Conservation (phyloP, 2,329 filamentous ascomycete genomes). For the Stagonosporopsis vannaccii region DNA sequence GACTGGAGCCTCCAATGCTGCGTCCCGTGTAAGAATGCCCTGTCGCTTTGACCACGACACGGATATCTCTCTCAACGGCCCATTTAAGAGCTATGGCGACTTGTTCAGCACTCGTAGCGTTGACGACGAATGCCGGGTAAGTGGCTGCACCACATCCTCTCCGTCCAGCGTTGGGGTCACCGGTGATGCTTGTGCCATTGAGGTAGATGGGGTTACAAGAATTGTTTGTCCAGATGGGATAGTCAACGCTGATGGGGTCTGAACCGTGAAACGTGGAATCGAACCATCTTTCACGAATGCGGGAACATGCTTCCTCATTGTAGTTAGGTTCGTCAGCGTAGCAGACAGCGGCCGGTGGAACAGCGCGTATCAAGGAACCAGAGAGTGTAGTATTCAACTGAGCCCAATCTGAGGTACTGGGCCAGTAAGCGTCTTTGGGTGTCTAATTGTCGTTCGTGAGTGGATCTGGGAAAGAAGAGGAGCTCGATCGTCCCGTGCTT, state of each 20-base stretch:
- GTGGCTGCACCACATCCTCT: slow-evolving; percentile 33
- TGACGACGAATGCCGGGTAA: slow-evolving; percentile 41
- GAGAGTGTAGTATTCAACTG: slow-evolving; percentile 30
- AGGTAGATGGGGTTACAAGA: slow-evolving; percentile 40
- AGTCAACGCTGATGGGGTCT: slow-evolving; percentile 40
- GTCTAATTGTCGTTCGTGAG: slow-evolving; percentile 9
- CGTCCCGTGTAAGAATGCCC: slow-evolving; percentile 37
- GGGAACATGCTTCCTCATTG: slow-evolving; percentile 26
- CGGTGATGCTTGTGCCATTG: slow-evolving; percentile 40
- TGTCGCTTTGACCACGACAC: slow-evolving; percentile 39
- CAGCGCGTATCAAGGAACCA: slow-evolving; percentile 27
- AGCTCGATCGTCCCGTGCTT: neutral
- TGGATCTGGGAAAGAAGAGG: neutral
- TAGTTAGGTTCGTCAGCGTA: slow-evolving; percentile 33
- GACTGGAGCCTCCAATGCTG: slow-evolving; percentile 26
- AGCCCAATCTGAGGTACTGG: slow-evolving; percentile 27
- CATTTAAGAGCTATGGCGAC: slow-evolving; percentile 31
- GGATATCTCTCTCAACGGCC: slow-evolving; percentile 30
- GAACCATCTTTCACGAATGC: slow-evolving; percentile 35
- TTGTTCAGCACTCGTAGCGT: slow-evolving; percentile 31
- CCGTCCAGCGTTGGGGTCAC: slow-evolving; percentile 29
- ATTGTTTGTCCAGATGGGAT: slow-evolving; percentile 40
- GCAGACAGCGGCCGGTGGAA: slow-evolving; percentile 39
- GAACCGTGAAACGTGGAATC: slow-evolving; percentile 37
- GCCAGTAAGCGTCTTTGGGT: slow-evolving; percentile 32